Percentiles rank a stretch among this genome's conserved stretches.
Evolutionary conservation across 2,329 filamentous ascomycete species (phyloP).

Genomic region (Alternaria postmessia): DNA sequence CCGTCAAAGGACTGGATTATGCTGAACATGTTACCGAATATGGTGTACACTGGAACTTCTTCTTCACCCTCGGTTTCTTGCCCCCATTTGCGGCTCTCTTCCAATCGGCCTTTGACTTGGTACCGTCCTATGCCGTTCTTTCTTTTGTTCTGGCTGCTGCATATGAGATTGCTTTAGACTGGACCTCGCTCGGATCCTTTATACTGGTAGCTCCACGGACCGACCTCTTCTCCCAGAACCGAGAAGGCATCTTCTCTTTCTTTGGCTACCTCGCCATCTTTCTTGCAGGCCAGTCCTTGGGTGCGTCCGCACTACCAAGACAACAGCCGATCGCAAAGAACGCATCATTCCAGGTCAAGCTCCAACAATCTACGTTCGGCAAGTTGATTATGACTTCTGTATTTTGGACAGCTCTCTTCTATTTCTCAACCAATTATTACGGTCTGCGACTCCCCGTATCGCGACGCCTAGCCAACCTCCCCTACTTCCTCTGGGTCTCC

Average conservation of each 20-base stretch:
- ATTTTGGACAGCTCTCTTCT: conserved; percentile 76
- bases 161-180: conserved; percentile 79
- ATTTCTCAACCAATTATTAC: conserved; percentile 73
- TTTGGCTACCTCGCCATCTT: conserved; percentile 94
- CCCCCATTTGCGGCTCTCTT: conserved; percentile 89
- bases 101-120: conserved; percentile 71
- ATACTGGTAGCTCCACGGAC: conserved; percentile 82
- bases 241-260: conserved; percentile 96
- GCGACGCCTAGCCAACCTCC: conserved; percentile 87
- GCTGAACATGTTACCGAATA: conserved; percentile 98
- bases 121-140: conserved; percentile 80
- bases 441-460: conserved; percentile 75
- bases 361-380: conserved; percentile 66
- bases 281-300: conserved; percentile 83
- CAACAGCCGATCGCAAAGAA: conserved; percentile 53
- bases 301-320: conserved; percentile 78
- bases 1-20: conserved; percentile 93
- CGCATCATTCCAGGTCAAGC: conserved; percentile 56
- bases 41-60: conserved; percentile 99
- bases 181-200: conserved; percentile 78
- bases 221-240: conserved; percentile 84
- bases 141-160: conserved; percentile 71
- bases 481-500: conserved; percentile 92
- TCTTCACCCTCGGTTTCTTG: conserved; percentile 90
- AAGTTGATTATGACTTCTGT: conserved; percentile 70